Conservation (phyloP, 2,329 filamentous ascomycete species). For the Dissoconium aciculare region DNA sequence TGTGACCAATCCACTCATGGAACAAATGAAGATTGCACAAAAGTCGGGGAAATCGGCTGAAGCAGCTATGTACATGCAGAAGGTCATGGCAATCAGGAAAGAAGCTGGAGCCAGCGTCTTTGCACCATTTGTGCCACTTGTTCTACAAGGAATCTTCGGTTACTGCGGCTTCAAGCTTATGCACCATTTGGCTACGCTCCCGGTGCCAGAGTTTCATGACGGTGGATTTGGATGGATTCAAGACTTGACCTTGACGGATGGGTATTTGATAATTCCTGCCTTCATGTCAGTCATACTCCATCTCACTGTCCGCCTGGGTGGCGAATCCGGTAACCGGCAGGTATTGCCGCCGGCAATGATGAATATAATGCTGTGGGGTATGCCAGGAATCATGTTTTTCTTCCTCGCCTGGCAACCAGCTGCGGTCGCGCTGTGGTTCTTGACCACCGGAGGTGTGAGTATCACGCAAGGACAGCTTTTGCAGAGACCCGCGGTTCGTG, state of each 20-base stretch:
- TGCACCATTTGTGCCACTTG: constrained; percentile 40
- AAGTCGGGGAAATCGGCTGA: constrained; percentile 33
- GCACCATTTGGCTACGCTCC: constrained; percentile 57
- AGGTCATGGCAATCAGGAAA: constrained; percentile 39
- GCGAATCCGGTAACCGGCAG: constrained; percentile 30
- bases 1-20: constrained; percentile 40
- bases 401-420: constrained; percentile 43
- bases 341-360: constrained; percentile 22
- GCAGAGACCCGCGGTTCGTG: constrained; percentile 24
- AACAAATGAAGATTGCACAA: constrained; percentile 36
- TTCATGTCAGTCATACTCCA: constrained; percentile 23
- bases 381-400: constrained; percentile 40
- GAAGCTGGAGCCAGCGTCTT: constrained; percentile 39
- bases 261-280: constrained; percentile 57
- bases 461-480: constrained; percentile 27
- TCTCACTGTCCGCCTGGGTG: constrained; percentile 28
- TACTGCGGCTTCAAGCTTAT: constrained; percentile 70
- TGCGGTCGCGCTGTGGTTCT: constrained; percentile 49
- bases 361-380: constrained; percentile 29
- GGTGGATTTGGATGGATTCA: constrained; percentile 64
- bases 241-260: constrained; percentile 63
- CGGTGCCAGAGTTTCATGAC: constrained; percentile 61
- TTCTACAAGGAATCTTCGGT: constrained; percentile 53
- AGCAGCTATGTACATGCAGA: constrained; percentile 32
- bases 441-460: constrained; percentile 29